phyloP scores from a whole-genome alignment of 2,329 filamentous ascomycete genomes.

The Aspergillus ruber region DNA sequence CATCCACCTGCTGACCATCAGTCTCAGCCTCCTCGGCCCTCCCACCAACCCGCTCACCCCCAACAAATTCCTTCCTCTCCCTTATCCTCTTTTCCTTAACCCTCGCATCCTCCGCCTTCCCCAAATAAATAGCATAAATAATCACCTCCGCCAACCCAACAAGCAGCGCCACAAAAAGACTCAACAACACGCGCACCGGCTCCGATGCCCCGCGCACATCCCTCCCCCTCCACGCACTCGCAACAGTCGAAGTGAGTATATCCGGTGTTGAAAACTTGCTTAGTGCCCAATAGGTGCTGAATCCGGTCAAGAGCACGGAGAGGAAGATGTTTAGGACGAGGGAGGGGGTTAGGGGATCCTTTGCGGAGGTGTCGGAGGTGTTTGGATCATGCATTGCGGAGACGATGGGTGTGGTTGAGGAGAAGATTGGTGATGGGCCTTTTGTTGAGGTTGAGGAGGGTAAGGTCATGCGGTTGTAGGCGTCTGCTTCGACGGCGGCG shows the following conservation, averaged over 20 bases:
- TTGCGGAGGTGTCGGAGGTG: conserved; percentile 40
- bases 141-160: conserved; percentile 43
- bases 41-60: conserved; percentile 13
- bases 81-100: conserved; percentile 30
- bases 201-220: conserved; percentile 19
- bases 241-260: conserved; percentile 17
- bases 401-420: neutral
- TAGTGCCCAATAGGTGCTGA: conserved; percentile 40
- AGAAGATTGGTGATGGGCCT: conserved; percentile 39
- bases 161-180: conserved; percentile 33
- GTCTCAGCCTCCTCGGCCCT: neutral
- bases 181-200: conserved; percentile 34
- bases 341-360: conserved; percentile 42
- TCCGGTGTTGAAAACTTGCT: conserved; percentile 31
- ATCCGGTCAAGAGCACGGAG: conserved; percentile 66
- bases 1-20: conserved; percentile 1
- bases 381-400: neutral
- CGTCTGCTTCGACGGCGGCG: conserved; percentile 70
- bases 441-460: conserved; percentile 49
- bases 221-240: conserved; percentile 9
- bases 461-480: conserved; percentile 75
- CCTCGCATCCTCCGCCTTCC: conserved; percentile 36
- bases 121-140: conserved; percentile 42
- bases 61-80: conserved; percentile 35
- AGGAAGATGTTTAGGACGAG: conserved; percentile 86